Percentiles rank a stretch among this genome's conserved stretches.
Conservation (phyloP, 1,139 yeast genomes). For the Starmera stellimalicola region DNA sequence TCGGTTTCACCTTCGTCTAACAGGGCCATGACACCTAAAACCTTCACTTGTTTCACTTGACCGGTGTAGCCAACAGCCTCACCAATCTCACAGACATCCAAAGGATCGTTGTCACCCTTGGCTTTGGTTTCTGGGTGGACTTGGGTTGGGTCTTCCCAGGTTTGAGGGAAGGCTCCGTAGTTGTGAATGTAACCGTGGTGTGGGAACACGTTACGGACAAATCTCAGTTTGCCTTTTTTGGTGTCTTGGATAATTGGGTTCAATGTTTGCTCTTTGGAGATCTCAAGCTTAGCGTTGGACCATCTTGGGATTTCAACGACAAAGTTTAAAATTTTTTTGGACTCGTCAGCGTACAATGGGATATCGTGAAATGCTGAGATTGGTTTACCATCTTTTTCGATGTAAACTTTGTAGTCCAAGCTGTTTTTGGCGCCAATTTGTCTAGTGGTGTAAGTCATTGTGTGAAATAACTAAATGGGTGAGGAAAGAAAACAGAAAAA, state of each 20-base stretch:
- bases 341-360: slow-evolving; percentile 56
- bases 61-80: slow-evolving; percentile 63
- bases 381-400: slow-evolving; percentile 59
- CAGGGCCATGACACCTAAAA: slow-evolving; percentile 78
- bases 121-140: slow-evolving; percentile 72
- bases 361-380: slow-evolving; percentile 73
- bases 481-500: neutral
- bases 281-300: slow-evolving; percentile 86
- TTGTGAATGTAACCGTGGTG: slow-evolving; percentile 87
- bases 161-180: slow-evolving; percentile 92
- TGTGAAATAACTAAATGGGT: slow-evolving; percentile 3
- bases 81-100: slow-evolving; percentile 88
- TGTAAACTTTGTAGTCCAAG: slow-evolving; percentile 77
- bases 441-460: slow-evolving; percentile 67
- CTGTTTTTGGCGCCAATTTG: slow-evolving; percentile 91
- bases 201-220: slow-evolving; percentile 82
- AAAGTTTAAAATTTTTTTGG: slow-evolving; percentile 67
- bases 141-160: slow-evolving; percentile 83
- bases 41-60: slow-evolving; percentile 72
- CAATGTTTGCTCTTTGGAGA: slow-evolving; percentile 52
- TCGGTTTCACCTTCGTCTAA: slow-evolving; percentile 91
- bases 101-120: slow-evolving; percentile 82
- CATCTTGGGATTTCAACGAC: slow-evolving; percentile 88
- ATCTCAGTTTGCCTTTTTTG: slow-evolving; percentile 76
- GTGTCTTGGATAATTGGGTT: slow-evolving; percentile 85